These are phyloP conservation scores for Nitzschia inconspicua DNA, from an alignment of 108 stramenopile genomes.

Conservation along the genomic window DNA sequence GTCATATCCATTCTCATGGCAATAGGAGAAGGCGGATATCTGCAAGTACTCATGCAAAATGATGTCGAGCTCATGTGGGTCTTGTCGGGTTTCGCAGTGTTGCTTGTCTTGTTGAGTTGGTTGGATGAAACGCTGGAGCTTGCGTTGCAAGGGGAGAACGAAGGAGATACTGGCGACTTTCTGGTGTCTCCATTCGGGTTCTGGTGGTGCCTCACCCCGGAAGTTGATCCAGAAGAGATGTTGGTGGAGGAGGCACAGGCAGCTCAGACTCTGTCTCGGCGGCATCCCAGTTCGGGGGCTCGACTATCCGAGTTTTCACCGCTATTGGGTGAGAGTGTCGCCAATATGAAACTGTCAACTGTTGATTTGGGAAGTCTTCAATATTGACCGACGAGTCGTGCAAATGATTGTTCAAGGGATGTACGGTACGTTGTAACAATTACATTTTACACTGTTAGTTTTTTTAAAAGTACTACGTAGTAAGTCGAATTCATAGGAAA, in stretches of 20 bases:
- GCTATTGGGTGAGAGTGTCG: slow-evolving; percentile 33
- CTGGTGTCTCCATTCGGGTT: slow-evolving; percentile 79
- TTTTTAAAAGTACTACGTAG: too few relatives aligned
- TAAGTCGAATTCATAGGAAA: too few relatives aligned
- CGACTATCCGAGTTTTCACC: slow-evolving; percentile 34
- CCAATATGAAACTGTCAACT: slow-evolving; percentile 15
- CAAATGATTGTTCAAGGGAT: too few relatives aligned
- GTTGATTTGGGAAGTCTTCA: neutral
- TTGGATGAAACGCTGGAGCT: slow-evolving; percentile 75
- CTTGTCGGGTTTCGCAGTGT: slow-evolving; percentile 50
- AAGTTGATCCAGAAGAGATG: slow-evolving; percentile 18
- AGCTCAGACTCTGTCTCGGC: neutral
- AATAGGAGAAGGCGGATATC: slow-evolving; percentile 40
- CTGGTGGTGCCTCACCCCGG: slow-evolving; percentile 65
- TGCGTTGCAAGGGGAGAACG: slow-evolving; percentile 47
- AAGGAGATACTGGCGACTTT: slow-evolving; percentile 32
- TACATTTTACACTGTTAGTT: too few relatives aligned
- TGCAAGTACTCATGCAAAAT: slow-evolving; percentile 57
- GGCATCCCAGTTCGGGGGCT: neutral
- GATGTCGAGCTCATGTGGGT: slow-evolving; percentile 68
- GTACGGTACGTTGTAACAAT: too few relatives aligned
- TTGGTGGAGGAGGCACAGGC: slow-evolving; percentile 2
- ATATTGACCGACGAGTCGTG: too few relatives aligned
- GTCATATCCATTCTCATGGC: slow-evolving; percentile 46
- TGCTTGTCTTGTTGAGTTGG: slow-evolving; percentile 64